Base-by-base conservation (phyloP, 1,139 yeast species). In the Protomyces inouyei region DNA sequence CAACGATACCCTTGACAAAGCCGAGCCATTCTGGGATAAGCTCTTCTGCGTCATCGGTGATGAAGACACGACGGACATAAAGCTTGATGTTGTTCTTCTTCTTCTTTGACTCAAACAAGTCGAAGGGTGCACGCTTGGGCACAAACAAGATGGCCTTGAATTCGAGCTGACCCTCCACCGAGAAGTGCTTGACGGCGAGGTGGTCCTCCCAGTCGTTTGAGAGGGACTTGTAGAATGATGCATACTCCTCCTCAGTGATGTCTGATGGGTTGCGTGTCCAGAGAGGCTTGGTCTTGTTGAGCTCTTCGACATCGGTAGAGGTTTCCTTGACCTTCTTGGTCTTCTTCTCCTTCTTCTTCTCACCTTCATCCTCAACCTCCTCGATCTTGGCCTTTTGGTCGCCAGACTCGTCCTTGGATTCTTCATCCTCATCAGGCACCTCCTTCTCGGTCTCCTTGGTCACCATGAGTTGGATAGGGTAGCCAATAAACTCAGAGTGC, bases 191-290 rank as follows among this genome's bases (percentile, higher is more conserved):
- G 73, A 93, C 98, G 72, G 98, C 98, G 78, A 93, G 86, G 81
- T 97, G 99, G 78, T 93, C 98, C 83, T 93, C 98, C 98, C 98
- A 95, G 80, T 95, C 99, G 81, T 95, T 95, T 67, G 98, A 92
- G 76, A 95, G 93, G 64, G 98, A 90, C 84, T 95, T 95, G 88
- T 95, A 95, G 88, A 95, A 95, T 69, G 98, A 95, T 76, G 95
- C 93, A 85, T 95, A 95, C 82, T 95, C 99, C 72, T 95, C 98
- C 83, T 91, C 95, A 72, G 97, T 85, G 73, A 95, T 96, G 70
- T 95, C 99, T 73, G 95, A 81, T 78, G 99, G 98, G 83, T 87
- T 88, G 85, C 98, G 90, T 73, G 98, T 93, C 99, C 99, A 95
- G 77, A 95, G 83, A 71, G 99, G 99, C 83, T 95, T 95, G 73